phyloP scores from a whole-genome alignment of 352 stramenopile genomes.

The Phytophthora rubi region DNA sequence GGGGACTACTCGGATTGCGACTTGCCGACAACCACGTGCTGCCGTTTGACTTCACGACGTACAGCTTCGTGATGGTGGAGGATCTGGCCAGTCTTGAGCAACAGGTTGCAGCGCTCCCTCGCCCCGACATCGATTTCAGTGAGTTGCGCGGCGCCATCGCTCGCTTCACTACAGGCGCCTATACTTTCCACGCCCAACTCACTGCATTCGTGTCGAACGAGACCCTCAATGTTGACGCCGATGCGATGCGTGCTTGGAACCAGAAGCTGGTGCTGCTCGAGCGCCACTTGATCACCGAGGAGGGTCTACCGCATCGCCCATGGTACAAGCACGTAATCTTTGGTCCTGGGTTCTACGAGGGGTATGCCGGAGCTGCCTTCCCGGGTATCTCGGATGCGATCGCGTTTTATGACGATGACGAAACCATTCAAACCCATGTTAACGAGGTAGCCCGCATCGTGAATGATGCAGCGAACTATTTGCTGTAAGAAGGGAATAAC shows the following conservation, averaged over 20 bases:
- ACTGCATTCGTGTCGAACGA: constrained; percentile 35
- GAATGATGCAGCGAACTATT: constrained; percentile 24
- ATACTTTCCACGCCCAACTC: constrained; percentile 26
- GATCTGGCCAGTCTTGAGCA: constrained; percentile 42
- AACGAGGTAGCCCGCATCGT: constrained; percentile 27
- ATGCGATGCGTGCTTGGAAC: constrained; percentile 36
- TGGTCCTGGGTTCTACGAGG: constrained; percentile 49
- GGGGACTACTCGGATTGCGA: constrained; percentile 57
- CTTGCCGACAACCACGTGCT: constrained; percentile 54
- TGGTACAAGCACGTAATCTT: constrained; percentile 62
- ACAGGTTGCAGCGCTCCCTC: constrained; percentile 29
- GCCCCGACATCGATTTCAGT: constrained; percentile 39
- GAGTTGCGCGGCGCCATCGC: constrained; percentile 44
- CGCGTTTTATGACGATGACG: constrained; percentile 25
- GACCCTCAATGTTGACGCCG: constrained; percentile 17
- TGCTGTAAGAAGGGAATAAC: constrained; percentile 14
- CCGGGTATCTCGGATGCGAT: constrained; percentile 36
- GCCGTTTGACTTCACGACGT: constrained; percentile 67
- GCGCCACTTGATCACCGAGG: constrained; percentile 42
- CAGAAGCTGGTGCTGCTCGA: constrained; percentile 46
- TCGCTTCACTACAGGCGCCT: constrained; percentile 35
- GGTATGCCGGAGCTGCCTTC: constrained; percentile 48
- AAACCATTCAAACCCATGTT: constrained; percentile 32
- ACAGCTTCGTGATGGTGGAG: constrained; percentile 55
- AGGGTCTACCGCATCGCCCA: constrained; percentile 45